Base-by-base conservation (phyloP, 805 yeast genomes). In the Metschnikowia baotianmanensis region DNA sequence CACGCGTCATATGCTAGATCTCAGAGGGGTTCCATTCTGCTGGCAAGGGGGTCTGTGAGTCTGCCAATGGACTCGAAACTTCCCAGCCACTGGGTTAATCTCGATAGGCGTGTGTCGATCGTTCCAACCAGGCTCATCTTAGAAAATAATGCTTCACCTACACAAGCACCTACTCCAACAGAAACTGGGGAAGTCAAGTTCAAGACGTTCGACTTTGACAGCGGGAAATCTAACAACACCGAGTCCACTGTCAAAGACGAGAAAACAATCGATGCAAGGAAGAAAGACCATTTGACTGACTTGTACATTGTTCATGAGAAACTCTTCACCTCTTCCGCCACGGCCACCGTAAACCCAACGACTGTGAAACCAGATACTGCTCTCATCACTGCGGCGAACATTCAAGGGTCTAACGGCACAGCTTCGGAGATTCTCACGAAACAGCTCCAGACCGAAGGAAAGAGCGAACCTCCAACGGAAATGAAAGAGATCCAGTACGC, bases 281-380 rank as follows among this genome's bases (percentile, higher is more conserved):
- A 21, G 39, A 47, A 38, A 37, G 37, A 33, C 38, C 15, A 48
- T 47, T 31, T 46, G 27, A 55, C 40, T 13, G 56, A 31, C 55
- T 59, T 52, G 55, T 57, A 50, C 56, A 62, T 64, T 56, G 67
- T 44, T 48, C 70, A 39, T 53, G 62, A 48, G 56, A 57, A 44
- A 57, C 71, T 67, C 3, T 64, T 34, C 36, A 36, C 50, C 3
- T 34, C 46, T 6, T 17, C 43, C 4, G 40, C 45, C 16, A 23
- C 38, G 10, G 34, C 21, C 11, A 15, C 36, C 5, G 29, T 37
- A 8, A 42, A 34, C 17, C 30, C 34, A 17, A 13, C 29, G 1
- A 24, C 40, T 3, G 32, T 40, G 16, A 35, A 21, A 23, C 15
- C 25, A 6, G 35, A 35, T 19, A 21, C 36, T 12, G 41, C 35